Conservation (phyloP, 352 stramenopile genomes). For the Pythium diclinum region DNA sequence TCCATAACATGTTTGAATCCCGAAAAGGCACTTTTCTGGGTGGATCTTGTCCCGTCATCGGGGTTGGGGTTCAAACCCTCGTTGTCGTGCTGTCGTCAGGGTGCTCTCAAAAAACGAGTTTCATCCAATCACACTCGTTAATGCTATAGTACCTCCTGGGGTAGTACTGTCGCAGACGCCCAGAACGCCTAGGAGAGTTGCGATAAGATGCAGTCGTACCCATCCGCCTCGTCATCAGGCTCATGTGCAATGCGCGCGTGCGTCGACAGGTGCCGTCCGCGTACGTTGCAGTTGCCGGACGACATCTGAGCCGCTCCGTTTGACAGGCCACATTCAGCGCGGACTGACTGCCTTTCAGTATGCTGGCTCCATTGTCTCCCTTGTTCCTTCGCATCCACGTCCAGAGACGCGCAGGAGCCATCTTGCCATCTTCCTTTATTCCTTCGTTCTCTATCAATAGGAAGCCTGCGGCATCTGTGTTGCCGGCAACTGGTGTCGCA, state of each 20-base stretch:
- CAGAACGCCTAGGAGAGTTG: constrained; percentile 17
- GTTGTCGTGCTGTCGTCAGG: constrained; percentile 21
- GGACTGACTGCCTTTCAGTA: background rate
- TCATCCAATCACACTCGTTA: constrained; percentile 7
- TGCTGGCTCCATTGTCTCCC: background rate
- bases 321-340: constrained; percentile 3
- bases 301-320: background rate
- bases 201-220: constrained; percentile 27
- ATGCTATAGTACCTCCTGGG: constrained; percentile 11
- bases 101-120: background rate
- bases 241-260: constrained; percentile 17
- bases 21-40: constrained; percentile 7
- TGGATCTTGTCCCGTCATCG: background rate
- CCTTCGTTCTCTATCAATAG: constrained; percentile 24
- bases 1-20: background rate
- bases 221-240: no score
- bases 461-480: constrained; percentile 14
- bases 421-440: no score
- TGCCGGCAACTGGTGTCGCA: constrained; percentile 1
- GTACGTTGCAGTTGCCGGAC: constrained; percentile 16
- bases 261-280: constrained; percentile 19
- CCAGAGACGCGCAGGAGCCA: background rate
- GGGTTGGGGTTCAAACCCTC: background rate
- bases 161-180: constrained; percentile 15
- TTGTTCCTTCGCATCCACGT: background rate